Evolutionary conservation across 2,329 filamentous ascomycete genomes (phyloP).

Genomic region (Cordyceps tenuipes): DNA sequence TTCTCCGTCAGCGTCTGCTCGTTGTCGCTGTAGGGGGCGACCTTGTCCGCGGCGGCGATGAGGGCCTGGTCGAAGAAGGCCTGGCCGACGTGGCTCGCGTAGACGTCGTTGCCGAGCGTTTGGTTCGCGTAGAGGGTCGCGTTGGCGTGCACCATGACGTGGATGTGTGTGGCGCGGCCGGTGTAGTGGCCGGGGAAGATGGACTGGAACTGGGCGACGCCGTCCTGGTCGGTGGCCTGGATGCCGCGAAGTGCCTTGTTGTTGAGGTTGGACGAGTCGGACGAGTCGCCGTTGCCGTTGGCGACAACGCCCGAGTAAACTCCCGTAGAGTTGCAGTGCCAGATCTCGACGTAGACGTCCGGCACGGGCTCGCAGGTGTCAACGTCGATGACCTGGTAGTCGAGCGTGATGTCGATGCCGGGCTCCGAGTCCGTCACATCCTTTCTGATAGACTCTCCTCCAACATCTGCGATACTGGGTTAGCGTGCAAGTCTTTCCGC

Average conservation of each 20-base stretch:
- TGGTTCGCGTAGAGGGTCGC: conserved; percentile 25
- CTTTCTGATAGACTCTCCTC: conserved; percentile 24
- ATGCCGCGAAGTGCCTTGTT: conserved; percentile 29
- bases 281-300: conserved; percentile 36
- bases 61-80: conserved; percentile 55
- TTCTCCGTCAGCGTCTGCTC: conserved; percentile 41
- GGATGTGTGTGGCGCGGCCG: conserved; percentile 39
- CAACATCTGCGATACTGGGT: conserved; percentile 18
- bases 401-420: conserved; percentile 32
- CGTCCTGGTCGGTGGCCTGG: conserved; percentile 31
- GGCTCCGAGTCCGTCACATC: conserved; percentile 33
- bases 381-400: conserved; percentile 36
- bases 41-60: conserved; percentile 40
- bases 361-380: conserved; percentile 32
- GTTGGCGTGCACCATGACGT: conserved; percentile 32
- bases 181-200: conserved; percentile 38
- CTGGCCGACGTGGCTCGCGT: conserved; percentile 54
- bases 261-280: conserved; percentile 24
- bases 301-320: conserved; percentile 34
- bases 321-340: conserved; percentile 38
- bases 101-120: conserved; percentile 26
- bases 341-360: conserved; percentile 33
- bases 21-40: conserved; percentile 40
- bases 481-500: neutral
- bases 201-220: conserved; percentile 35